Evolutionary conservation across 148 eudicot genomes (phyloP).

Genomic region (Amaranthus hypochondriacus): DNA sequence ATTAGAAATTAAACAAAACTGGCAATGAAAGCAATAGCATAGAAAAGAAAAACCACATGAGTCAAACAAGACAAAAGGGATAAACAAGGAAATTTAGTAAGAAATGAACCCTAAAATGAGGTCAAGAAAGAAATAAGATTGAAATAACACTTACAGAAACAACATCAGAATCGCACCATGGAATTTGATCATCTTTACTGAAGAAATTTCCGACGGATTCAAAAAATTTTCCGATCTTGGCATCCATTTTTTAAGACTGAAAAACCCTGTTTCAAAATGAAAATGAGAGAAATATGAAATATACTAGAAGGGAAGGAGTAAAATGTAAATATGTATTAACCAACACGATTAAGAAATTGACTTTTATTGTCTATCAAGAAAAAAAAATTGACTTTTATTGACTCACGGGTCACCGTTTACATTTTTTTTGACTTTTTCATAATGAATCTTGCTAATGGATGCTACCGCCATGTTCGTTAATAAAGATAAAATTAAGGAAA

Average conservation of each 20-base stretch:
- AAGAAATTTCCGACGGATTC: slow-evolving; percentile 68
- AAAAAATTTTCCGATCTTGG: slow-evolving; percentile 40
- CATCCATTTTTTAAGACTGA: slow-evolving; percentile 29
- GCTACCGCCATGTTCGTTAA: too few species aligned
- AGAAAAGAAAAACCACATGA: not conserved
- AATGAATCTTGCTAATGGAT: too few species aligned
- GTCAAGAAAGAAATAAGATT: not conserved
- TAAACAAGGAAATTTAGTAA: not conserved
- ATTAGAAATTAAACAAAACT: not conserved
- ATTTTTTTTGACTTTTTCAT: not conserved
- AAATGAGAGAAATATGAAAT: not conserved
- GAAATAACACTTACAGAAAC: slow-evolving; percentile 41
- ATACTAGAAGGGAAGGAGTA: not conserved
- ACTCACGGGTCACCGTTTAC: not conserved
- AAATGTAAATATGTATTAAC: not conserved
- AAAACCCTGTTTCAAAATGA: not conserved
- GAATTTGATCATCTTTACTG: slow-evolving; percentile 70
- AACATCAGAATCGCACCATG: slow-evolving; percentile 65
- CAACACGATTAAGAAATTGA: slow-evolving; percentile 15
- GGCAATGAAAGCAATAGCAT: not conserved
- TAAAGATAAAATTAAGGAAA: too few species aligned
- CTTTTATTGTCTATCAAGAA: not conserved
- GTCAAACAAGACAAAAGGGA: not conserved
- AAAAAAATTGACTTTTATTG: not conserved
- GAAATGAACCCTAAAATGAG: slow-evolving; percentile 5